Percentiles rank a stretch among this genome's conserved stretches.
phyloP scores from a whole-genome alignment of 108 stramenopile genomes.

The Skeletonema potamos region DNA sequence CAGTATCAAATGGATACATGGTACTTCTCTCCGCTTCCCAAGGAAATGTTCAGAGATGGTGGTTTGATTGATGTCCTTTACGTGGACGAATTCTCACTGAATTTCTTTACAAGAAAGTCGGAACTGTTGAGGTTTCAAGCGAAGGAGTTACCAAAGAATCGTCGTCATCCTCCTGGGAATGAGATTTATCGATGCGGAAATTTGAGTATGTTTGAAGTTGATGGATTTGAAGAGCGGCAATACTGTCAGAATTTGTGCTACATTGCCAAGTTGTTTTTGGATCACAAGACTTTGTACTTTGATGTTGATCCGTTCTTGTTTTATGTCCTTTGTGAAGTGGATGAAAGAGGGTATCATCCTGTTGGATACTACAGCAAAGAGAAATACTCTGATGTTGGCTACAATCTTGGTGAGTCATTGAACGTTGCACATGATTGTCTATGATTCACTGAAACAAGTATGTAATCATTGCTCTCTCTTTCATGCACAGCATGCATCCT shows the following conservation, averaged over 20 bases:
- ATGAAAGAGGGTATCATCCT: conserved; percentile 84
- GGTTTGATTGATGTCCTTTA: conserved; percentile 89
- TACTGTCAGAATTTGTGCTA: conserved; percentile 99
- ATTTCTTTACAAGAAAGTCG: conserved; percentile 89
- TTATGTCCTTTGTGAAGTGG: conserved; percentile 94
- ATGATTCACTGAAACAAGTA: background rate
- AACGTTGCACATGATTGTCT: background rate
- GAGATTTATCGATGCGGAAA: conserved; percentile 80
- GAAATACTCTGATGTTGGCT: conserved; percentile 98
- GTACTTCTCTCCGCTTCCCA: conserved; percentile 98
- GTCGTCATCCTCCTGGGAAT: conserved; percentile 88
- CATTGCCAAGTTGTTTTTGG: conserved; percentile 98
- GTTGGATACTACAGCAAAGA: conserved; percentile 99
- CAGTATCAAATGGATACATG: conserved; percentile 94
- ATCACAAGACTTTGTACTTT: conserved; percentile 99
- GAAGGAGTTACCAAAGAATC: conserved; percentile 46
- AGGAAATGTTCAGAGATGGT: conserved; percentile 83
- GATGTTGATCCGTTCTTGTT: conserved; percentile 99
- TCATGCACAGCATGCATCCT: conserved; percentile 89
- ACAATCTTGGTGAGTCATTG: conserved; percentile 73
- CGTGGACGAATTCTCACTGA: conserved; percentile 95
- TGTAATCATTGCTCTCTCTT: background rate
- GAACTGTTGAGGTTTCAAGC: conserved; percentile 89
- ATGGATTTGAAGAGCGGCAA: conserved; percentile 78
- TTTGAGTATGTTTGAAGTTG: conserved; percentile 78